Evolutionary conservation across 768 basidiomycete genomes (phyloP).

Genomic region (Amanita jacksonii): DNA sequence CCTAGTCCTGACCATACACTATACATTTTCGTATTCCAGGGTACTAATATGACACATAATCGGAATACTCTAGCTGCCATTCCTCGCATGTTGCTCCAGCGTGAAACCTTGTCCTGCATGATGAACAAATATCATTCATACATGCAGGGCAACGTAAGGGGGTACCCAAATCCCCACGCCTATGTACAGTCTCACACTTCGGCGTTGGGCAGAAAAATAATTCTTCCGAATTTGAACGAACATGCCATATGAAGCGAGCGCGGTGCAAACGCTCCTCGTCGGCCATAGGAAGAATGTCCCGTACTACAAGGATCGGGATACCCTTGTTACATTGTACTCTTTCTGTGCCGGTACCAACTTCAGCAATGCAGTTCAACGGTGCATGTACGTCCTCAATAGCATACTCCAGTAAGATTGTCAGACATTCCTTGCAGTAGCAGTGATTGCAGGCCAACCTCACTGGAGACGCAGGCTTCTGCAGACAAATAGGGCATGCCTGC

Average conservation of each 20-base stretch:
- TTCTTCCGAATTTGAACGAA: constrained; percentile 29
- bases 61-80: constrained; percentile 5
- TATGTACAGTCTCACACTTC: constrained; percentile 40
- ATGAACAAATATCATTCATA: constrained; percentile 24
- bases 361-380: constrained; percentile 30
- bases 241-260: constrained; percentile 31
- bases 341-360: constrained; percentile 8
- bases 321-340: constrained; percentile 18
- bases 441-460: constrained; percentile 38
- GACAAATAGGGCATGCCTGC: constrained; percentile 31
- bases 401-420: constrained; percentile 32
- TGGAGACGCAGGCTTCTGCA: constrained; percentile 22
- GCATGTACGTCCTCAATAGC: constrained; percentile 20
- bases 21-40: no score
- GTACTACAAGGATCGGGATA: constrained; percentile 31
- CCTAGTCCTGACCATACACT: no score
- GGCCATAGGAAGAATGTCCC: constrained; percentile 25
- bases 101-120: constrained; percentile 30
- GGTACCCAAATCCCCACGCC: constrained; percentile 15
- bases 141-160: constrained; percentile 29
- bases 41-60: no score
- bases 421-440: constrained; percentile 40
- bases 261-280: constrained; percentile 33
- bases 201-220: constrained; percentile 47
- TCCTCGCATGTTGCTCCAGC: constrained; percentile 30